Conservation (phyloP, 495 filamentous ascomycete genomes). For the Chlorociboria aeruginascens region DNA sequence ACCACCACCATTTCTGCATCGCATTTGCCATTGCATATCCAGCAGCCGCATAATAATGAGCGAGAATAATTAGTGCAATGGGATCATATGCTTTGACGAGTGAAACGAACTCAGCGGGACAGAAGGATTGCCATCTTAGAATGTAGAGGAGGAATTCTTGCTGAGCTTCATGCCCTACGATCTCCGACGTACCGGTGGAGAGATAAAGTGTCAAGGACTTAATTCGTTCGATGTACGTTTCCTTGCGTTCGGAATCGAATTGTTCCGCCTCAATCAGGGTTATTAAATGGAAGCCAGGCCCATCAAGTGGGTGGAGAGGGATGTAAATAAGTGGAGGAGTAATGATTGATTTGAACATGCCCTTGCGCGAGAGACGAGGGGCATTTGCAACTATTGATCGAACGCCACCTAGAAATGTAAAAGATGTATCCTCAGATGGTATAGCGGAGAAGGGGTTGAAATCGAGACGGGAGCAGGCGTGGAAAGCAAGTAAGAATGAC, state of each 20-base stretch:
- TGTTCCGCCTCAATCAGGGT: neutral
- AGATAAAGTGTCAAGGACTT: neutral
- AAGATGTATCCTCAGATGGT: neutral
- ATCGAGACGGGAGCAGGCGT: slow-evolving; percentile 2
- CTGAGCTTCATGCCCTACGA: neutral
- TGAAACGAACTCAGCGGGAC: neutral
- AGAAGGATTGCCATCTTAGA: slow-evolving; percentile 4
- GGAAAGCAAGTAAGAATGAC: slow-evolving; percentile 2
- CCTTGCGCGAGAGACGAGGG: neutral
- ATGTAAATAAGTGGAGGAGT: neutral
- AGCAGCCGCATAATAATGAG: slow-evolving; percentile 7
- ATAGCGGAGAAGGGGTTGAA: neutral
- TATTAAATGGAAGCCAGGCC: neutral
- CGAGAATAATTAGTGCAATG: slow-evolving; percentile 2
- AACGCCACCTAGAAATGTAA: slow-evolving; percentile 4
- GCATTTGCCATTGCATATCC: neutral
- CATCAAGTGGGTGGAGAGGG: neutral
- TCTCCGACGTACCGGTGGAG: neutral
- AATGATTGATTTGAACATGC: neutral
- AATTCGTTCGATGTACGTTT: slow-evolving; percentile 4
- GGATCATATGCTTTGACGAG: slow-evolving; percentile 3
- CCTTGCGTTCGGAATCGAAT: neutral
- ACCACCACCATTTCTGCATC: slow-evolving; percentile 3
- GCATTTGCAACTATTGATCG: neutral
- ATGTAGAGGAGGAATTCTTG: neutral